Evolutionary conservation across 2,329 filamentous ascomycete genomes (phyloP), one percentile per base, ranked within the genome.

Genomic region (Microdochium bolleyi): DNA sequence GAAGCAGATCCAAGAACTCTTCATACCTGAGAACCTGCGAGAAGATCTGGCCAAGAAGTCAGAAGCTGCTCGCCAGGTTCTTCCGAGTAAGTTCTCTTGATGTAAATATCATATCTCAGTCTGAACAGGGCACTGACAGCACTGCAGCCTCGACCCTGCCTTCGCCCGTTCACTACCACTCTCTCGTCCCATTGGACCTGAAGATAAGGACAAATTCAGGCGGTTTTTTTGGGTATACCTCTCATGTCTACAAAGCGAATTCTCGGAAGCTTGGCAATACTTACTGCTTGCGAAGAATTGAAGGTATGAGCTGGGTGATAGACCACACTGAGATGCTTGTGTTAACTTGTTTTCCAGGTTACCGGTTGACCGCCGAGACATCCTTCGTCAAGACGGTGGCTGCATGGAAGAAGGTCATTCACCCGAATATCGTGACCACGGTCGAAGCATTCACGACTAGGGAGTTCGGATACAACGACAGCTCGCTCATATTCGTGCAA

Each of bases 211-310:
- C 90, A 67, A 90, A 86, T 59, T 81, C 85, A 3, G 24, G 41
- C 3, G 79, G 82, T 13, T 82, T 88, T 16, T 96, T 96, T 69
- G 90, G 91, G 25, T 95, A 90, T 63, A 83, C 87, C 5, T 96
- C 87, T 61, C 97, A 92, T 90, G 83, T 96, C 1, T 99, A 96
- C 74, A 97, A 97, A 72, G 92, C 92, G 9, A 85, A 87, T 24
- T 95, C 90, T 7, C 86, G 82, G 67, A 94, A 94, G 65, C 92
- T 92, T 61, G 94, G 92, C 11, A 85, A 88, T 58, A 83, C 85
- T n/a, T 97, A 95, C 69, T 90, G 87, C 53, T 74, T 99, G 49
- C 82, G 94, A 57, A 81, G 94, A 56, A 79, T 99, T 22, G 91
- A 96, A 77, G 88, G 84, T 83, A 68, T 51, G 66, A 53, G 44